phyloP scores from a whole-genome alignment of 73 alveolate genomes.

The Tetrahymena thermophila region DNA sequence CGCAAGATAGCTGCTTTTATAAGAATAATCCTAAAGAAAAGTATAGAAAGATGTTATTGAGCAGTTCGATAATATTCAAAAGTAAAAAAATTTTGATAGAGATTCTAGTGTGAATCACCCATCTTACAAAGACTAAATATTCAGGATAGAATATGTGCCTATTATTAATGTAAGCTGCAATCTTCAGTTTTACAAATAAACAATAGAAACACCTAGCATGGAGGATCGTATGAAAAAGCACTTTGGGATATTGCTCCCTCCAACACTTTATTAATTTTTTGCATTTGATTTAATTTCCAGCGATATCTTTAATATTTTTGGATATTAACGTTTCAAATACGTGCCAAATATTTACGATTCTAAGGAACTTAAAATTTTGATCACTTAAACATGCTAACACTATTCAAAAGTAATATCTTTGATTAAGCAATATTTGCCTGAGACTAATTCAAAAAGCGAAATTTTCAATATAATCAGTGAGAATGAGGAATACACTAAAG shows the following conservation, averaged over 20 bases:
- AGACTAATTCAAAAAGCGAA: background rate
- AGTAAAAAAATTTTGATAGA: background rate
- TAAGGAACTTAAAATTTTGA: background rate
- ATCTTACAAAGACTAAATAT: background rate
- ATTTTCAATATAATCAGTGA: background rate
- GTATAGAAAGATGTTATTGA: background rate
- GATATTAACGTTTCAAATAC: background rate
- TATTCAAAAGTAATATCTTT: background rate
- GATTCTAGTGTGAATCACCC: background rate
- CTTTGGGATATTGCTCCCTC: background rate
- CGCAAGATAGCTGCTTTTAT: background rate
- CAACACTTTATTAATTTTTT: background rate
- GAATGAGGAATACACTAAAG: background rate
- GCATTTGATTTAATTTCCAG: background rate
- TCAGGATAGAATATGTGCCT: background rate
- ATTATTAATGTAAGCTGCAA: background rate
- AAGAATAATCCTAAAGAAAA: background rate
- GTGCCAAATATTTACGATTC: background rate
- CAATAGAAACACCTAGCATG: background rate
- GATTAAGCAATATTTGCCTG: background rate
- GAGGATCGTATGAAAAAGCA: background rate
- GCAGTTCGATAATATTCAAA: background rate
- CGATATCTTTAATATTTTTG: background rate
- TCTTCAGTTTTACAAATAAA: background rate
- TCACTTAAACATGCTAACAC: background rate